Evolutionary conservation across 805 yeast species (phyloP), one percentile per base, ranked within the genome.

Genomic region (Schwanniomyces pseudopolymorphus): DNA sequence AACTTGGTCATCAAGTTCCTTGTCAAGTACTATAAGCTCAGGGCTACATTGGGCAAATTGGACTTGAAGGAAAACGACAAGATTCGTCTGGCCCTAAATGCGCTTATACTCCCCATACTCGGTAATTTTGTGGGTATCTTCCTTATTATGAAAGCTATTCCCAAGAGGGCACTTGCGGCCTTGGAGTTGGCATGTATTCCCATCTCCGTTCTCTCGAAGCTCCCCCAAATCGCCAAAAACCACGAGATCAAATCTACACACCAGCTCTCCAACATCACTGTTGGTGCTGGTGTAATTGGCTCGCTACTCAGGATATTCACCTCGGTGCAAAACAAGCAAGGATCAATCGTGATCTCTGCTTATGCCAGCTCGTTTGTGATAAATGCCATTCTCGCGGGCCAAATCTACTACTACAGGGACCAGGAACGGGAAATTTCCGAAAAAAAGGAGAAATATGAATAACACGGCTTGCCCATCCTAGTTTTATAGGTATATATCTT

Each of bases 111-210:
- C 24, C 73, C 75, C 4, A 46, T 61, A 14, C 66, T 55, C 2
- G 44, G 56, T 3, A 58, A 70, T 42, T 45, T 59, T 14, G 75
- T 58, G 0, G 52, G 60, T 5, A 39, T 62, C 14, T 40, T 70
- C 10, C 57, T 69, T 31, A 53, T 70, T 40, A 55, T 63, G 28
- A 63, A 68, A 45, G 24, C 69, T 3, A 69, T 67, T 2, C 74
- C 76, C 4, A 42, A 55, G 3, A 33, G 49, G 3, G 49, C 64
- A 40, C 51, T 72, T 21, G 55, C 57, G 42, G 53, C 59, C 1
- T 60, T 72, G 45, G 71, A 72, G 54, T 59, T 70, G 13, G 54
- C 64, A 46, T 67, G 58, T 39, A 72, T 72, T 42, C 78, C 78
- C 5, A 48, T 72, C 11, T 59, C 67, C 7, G 60, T 72, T 9